Evolutionary conservation across 129 eudicot species (phyloP).

Genomic region (Calendula officinalis): DNA sequence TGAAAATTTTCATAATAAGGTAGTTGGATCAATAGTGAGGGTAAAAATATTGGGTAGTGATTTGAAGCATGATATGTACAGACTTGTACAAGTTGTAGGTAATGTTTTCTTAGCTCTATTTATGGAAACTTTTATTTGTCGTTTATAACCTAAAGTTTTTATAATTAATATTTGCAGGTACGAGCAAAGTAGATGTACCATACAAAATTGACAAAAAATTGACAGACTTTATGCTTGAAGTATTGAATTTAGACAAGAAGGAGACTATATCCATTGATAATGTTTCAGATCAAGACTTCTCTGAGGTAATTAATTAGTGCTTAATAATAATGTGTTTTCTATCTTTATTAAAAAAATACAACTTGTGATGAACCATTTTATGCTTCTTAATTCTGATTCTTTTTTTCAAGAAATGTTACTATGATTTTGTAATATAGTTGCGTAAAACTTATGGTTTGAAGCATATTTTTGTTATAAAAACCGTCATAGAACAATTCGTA

Average conservation of each 20-base stretch:
- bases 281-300: slow-evolving; percentile 79
- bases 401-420: not conserved
- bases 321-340: not conserved
- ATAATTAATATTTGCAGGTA: slow-evolving; percentile 50
- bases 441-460: not conserved
- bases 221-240: slow-evolving; percentile 69
- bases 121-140: slow-evolving; percentile 5
- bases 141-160: slow-evolving; percentile 15
- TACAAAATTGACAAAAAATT: slow-evolving; percentile 52
- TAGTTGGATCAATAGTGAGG: slow-evolving; percentile 84
- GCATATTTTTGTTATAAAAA: not conserved
- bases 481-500: not conserved
- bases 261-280: slow-evolving; percentile 69
- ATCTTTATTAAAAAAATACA: not conserved
- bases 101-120: slow-evolving; percentile 15
- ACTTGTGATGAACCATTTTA: not conserved
- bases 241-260: slow-evolving; percentile 81
- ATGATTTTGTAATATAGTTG: not conserved
- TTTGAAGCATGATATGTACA: slow-evolving; percentile 70
- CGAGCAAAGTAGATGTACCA: slow-evolving; percentile 58
- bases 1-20: slow-evolving; percentile 66
- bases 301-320: slow-evolving; percentile 53
- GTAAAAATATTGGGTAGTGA: slow-evolving; percentile 69
- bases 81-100: slow-evolving; percentile 96
- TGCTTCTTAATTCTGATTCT: not conserved